Percentiles rank a stretch among this genome's conserved stretches.
Conservation (phyloP, 768 basidiomycete genomes). For the Boletus huronensis region DNA sequence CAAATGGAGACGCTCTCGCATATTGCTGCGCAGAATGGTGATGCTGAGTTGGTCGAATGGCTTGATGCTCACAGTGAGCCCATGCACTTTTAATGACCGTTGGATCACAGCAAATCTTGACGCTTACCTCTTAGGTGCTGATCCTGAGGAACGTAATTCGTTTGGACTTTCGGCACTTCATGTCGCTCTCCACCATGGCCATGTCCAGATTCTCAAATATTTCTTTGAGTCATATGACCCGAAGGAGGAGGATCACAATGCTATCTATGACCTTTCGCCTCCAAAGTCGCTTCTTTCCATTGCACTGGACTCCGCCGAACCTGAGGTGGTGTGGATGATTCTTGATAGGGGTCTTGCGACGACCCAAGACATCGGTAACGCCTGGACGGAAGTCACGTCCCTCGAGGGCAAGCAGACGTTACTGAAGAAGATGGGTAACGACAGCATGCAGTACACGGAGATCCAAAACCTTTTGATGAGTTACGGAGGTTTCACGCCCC, state of each 20-base stretch:
- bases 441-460: conserved; percentile 42
- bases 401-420: conserved; percentile 27
- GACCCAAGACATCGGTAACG: conserved; percentile 45
- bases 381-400: conserved; percentile 49
- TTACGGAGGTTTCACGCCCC: conserved; percentile 50
- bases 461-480: conserved; percentile 51
- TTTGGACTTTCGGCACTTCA: conserved; percentile 63
- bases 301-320: conserved; percentile 58
- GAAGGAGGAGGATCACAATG: conserved; percentile 44
- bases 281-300: conserved; percentile 49
- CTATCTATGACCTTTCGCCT: conserved; percentile 44
- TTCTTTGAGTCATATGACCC: conserved; percentile 63
- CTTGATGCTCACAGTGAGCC: conserved; percentile 66
- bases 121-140: conserved; percentile 50
- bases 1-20: conserved; percentile 67
- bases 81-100: conserved; percentile 23
- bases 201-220: conserved; percentile 50
- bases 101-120: conserved; percentile 17
- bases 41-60: conserved; percentile 61
- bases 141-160: conserved; percentile 65
- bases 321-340: conserved; percentile 61
- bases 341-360: conserved; percentile 55
- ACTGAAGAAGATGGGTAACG: conserved; percentile 24
- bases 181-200: conserved; percentile 52
- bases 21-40: conserved; percentile 55